These are phyloP conservation scores for Erucastrum elatum DNA, from an alignment of 345 rosid genomes.

Conservation along the genomic window DNA sequence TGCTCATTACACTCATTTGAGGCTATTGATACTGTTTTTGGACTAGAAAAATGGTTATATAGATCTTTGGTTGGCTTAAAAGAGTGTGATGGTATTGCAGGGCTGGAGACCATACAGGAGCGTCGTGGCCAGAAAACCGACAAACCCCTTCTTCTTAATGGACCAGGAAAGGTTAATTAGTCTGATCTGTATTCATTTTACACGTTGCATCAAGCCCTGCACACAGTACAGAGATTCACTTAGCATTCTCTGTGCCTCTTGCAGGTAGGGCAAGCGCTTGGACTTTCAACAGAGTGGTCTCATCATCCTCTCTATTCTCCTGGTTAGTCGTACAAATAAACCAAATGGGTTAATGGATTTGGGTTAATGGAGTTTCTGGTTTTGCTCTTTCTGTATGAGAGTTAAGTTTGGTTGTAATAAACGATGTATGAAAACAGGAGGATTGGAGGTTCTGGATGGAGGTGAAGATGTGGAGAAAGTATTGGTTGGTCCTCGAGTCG, in stretches of 20 bases:
- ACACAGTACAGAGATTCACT: background rate
- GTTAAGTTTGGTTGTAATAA: background rate
- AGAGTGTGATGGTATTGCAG: slow-evolving; percentile 43
- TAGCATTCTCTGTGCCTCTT: background rate
- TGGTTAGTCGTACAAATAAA: slow-evolving; percentile 47
- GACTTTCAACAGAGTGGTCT: slow-evolving; percentile 87
- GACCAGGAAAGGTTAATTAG: slow-evolving; percentile 89
- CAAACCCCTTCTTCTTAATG: slow-evolving; percentile 76
- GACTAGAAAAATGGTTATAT: background rate
- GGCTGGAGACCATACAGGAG: slow-evolving; percentile 81
- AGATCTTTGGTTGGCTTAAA: slow-evolving; percentile 5
- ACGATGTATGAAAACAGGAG: slow-evolving; percentile 51
- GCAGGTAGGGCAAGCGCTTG: slow-evolving; percentile 95
- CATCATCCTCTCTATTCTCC: slow-evolving; percentile 76
- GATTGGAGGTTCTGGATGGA: slow-evolving; percentile 80
- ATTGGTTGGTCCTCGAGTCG: slow-evolving; percentile 81
- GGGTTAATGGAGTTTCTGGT: background rate
- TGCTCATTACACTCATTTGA: background rate
- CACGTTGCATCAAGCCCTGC: slow-evolving; percentile 1
- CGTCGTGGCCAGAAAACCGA: slow-evolving; percentile 78
- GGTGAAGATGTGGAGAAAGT: slow-evolving; percentile 68
- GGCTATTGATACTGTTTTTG: background rate
- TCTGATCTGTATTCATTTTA: background rate
- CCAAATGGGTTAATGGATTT: background rate
- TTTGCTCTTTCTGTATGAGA: background rate